phyloP scores from a whole-genome alignment of 257 asterid genomes.

The Linderniella brevidens region DNA sequence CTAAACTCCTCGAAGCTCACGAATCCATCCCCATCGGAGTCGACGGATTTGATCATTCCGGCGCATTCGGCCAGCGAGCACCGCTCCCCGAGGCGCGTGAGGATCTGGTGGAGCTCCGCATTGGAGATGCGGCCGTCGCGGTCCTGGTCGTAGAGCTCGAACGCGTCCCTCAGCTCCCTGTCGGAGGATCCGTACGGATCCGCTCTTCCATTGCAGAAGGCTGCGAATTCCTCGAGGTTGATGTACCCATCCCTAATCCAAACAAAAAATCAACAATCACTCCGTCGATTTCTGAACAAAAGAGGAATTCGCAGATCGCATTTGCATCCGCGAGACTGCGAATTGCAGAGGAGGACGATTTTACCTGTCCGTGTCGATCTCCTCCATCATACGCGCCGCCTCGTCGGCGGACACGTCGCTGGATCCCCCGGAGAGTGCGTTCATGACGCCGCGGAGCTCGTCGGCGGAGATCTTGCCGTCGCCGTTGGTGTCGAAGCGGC shows the following conservation, averaged over 20 bases:
- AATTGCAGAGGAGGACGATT: no score
- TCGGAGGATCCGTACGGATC: slow-evolving; percentile 20
- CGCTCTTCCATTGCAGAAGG: slow-evolving; percentile 31
- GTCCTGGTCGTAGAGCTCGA: slow-evolving; percentile 73
- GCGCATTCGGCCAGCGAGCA: slow-evolving; percentile 51
- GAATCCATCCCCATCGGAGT: slow-evolving; percentile 64
- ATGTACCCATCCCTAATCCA: slow-evolving; percentile 55
- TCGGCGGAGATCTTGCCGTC: slow-evolving; percentile 77
- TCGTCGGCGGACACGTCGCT: slow-evolving; percentile 30
- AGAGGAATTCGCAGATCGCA: no score
- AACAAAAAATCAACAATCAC: no score
- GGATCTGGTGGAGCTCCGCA: slow-evolving; percentile 56
- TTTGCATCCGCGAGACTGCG: no score
- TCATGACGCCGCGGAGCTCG: slow-evolving; percentile 52
- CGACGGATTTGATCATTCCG: slow-evolving; percentile 62
- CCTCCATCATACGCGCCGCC: slow-evolving; percentile 38
- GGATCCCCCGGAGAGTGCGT: slow-evolving; percentile 43
- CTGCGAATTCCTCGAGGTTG: slow-evolving; percentile 53
- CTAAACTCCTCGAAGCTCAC: slow-evolving; percentile 60
- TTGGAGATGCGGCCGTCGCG: slow-evolving; percentile 64
- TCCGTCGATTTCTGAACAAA: no score
- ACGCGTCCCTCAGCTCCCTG: slow-evolving; percentile 69
- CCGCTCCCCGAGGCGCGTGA: slow-evolving; percentile 57
- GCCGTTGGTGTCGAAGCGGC: slow-evolving; percentile 61
- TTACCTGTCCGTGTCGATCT: slow-evolving; percentile 50